phyloP scores from a whole-genome alignment of 495 filamentous ascomycete species.

The Trichoderma orchidacearum region DNA sequence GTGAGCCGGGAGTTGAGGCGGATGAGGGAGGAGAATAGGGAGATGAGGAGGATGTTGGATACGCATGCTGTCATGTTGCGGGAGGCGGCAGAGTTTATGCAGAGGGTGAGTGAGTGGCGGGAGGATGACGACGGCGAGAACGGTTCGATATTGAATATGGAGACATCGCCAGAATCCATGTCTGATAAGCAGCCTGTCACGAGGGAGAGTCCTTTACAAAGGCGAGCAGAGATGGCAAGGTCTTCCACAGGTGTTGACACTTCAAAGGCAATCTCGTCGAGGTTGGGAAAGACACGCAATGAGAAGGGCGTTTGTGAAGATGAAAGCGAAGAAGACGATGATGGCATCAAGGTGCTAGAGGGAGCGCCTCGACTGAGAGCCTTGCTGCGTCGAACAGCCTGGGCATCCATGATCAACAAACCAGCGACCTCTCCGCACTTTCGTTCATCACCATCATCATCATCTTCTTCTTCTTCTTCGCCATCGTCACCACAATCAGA shows the following conservation, averaged over 20 bases:
- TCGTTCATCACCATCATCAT: too few relatives aligned
- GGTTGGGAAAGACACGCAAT: background rate
- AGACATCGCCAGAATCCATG: background rate
- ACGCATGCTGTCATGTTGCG: background rate
- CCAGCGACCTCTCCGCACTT: too few relatives aligned
- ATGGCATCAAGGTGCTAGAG: background rate
- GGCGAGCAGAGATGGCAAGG: too few relatives aligned
- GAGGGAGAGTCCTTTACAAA: background rate
- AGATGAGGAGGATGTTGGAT: background rate
- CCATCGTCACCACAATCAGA: background rate
- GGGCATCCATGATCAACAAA: too few relatives aligned
- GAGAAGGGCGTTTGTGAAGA: background rate
- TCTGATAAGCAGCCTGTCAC: background rate
- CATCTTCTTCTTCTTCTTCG: background rate
- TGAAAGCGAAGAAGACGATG: background rate
- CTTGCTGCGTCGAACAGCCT: background rate
- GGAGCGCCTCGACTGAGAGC: background rate
- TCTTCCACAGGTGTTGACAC: too few relatives aligned
- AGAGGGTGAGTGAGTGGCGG: background rate
- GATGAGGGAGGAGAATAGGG: background rate
- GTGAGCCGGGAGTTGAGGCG: background rate
- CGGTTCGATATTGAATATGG: too few relatives aligned
- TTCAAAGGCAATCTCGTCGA: too few relatives aligned
- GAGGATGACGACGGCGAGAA: background rate
- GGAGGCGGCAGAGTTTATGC: background rate